Evolutionary conservation across 768 basidiomycete genomes (phyloP).

Genomic region (Fomitopsis pulvina): DNA sequence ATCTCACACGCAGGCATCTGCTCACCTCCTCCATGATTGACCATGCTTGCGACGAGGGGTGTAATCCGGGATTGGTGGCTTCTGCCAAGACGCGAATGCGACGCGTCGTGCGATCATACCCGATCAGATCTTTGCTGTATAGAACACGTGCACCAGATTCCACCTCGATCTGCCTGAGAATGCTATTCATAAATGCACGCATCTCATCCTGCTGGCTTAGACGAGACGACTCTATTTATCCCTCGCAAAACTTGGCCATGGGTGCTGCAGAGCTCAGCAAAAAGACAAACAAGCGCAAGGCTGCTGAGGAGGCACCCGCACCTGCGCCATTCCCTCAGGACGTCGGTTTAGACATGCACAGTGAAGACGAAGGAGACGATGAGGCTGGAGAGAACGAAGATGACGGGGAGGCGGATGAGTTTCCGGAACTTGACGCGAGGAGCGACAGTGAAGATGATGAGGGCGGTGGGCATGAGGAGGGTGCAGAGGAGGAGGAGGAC

Average conservation of each 20-base stretch:
- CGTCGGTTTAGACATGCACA: slow-evolving; percentile 61
- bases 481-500: slow-evolving; percentile 28
- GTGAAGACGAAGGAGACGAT: slow-evolving; percentile 70
- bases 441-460: slow-evolving; percentile 27
- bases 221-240: not conserved
- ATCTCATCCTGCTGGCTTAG: not conserved
- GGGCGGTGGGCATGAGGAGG: slow-evolving; percentile 14
- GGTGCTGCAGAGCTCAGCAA: slow-evolving; percentile 23
- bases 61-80: too few species aligned
- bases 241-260: slow-evolving; percentile 21
- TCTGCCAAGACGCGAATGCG: too few species aligned
- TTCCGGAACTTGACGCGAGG: slow-evolving; percentile 18
- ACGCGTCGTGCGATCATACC: slow-evolving; percentile 8
- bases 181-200: too few species aligned
- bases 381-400: slow-evolving; percentile 25
- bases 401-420: slow-evolving; percentile 29
- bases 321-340: slow-evolving; percentile 29
- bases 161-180: too few species aligned
- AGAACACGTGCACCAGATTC: slow-evolving; percentile 20
- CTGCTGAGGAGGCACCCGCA: slow-evolving; percentile 27
- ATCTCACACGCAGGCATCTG: not conserved
- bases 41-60: slow-evolving; percentile 38
- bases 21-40: slow-evolving; percentile 84
- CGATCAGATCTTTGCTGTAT: slow-evolving; percentile 25
- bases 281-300: slow-evolving; percentile 52